phyloP scores from a whole-genome alignment of 805 yeast species.

The Clavispora asparagi region DNA sequence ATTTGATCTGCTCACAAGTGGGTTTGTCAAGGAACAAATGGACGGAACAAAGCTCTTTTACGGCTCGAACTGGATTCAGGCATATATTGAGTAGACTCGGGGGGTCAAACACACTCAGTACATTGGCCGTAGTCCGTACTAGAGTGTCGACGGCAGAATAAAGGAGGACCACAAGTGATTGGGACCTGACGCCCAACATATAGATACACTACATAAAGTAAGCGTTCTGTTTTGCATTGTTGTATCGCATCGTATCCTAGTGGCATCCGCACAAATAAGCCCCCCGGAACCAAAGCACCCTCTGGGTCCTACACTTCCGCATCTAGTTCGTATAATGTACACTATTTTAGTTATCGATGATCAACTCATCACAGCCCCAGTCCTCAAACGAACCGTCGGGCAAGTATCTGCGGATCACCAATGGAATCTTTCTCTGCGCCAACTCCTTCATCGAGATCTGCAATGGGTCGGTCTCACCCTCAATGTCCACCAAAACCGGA shows the following conservation, averaged over 20 bases:
- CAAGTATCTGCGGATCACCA: slow-evolving; percentile 89
- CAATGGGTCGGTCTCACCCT: slow-evolving; percentile 98
- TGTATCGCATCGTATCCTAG: too few species aligned
- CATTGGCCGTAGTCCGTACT: too few species aligned
- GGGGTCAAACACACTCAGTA: too few species aligned
- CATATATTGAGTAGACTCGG: slow-evolving; percentile 33
- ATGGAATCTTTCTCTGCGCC: slow-evolving; percentile 89
- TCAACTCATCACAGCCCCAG: slow-evolving; percentile 98
- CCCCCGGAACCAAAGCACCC: too few species aligned
- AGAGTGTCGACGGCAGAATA: too few species aligned
- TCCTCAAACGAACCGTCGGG: slow-evolving; percentile 98
- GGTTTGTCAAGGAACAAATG: slow-evolving; percentile 52
- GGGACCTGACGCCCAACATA: too few species aligned
- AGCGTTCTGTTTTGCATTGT: too few species aligned
- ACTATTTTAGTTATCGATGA: slow-evolving; percentile 61
- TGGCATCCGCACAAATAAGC: too few species aligned
- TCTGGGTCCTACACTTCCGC: neutral
- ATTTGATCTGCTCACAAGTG: slow-evolving; percentile 46
- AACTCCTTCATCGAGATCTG: slow-evolving; percentile 97
- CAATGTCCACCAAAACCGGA: slow-evolving; percentile 95
- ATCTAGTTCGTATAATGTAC: slow-evolving; percentile 1
- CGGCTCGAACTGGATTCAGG: slow-evolving; percentile 59
- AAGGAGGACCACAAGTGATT: too few species aligned
- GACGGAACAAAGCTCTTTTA: slow-evolving; percentile 55
- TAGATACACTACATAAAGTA: too few species aligned